Conservation (phyloP, 305 asterid genomes). For the Plantago coronopus region DNA sequence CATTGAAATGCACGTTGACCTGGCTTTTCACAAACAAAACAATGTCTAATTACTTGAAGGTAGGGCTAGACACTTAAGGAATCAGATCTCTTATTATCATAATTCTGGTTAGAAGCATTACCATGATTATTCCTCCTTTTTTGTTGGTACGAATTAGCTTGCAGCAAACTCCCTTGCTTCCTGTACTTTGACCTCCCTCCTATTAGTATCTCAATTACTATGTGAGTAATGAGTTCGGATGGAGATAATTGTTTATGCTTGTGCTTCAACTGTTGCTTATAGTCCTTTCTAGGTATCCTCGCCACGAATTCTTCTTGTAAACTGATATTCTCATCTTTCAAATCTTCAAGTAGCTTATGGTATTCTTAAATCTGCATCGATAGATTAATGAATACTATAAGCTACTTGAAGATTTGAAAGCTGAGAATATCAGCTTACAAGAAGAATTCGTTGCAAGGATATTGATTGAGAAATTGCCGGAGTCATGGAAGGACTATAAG, state of each 20-base stretch:
- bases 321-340: background rate
- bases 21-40: conserved; percentile 12
- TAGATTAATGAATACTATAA: background rate
- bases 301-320: conserved; percentile 16
- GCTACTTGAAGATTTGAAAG: background rate
- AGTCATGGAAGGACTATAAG: conserved; percentile 17
- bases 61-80: background rate
- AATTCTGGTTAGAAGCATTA: background rate
- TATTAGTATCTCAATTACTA: background rate
- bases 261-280: background rate
- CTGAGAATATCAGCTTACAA: background rate
- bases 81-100: background rate
- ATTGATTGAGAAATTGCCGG: conserved; percentile 9
- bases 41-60: conserved; percentile 1
- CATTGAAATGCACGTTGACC: conserved; percentile 18
- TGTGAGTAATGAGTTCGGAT: background rate
- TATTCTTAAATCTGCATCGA: conserved; percentile 3
- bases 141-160: background rate
- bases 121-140: background rate
- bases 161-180: background rate
- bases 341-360: conserved; percentile 5
- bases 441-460: conserved; percentile 7
- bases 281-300: conserved; percentile 12
- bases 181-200: background rate
- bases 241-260: background rate